Conservation (phyloP, 345 rosid genomes). For the Sisymbrium altissimum region DNA sequence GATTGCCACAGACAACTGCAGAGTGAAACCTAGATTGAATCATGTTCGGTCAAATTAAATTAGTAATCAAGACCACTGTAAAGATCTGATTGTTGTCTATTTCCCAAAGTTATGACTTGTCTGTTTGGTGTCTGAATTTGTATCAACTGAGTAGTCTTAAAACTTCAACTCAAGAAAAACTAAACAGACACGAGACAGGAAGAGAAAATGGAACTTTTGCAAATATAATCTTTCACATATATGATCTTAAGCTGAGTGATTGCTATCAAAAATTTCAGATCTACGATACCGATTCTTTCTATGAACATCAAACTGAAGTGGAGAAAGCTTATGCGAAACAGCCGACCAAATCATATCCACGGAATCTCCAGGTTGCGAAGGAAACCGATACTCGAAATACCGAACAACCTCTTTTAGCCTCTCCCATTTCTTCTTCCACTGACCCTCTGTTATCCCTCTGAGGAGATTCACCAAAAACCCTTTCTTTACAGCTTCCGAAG, state of each 20-base stretch:
- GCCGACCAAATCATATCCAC: constrained; percentile 92
- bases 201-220: background rate
- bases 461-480: constrained; percentile 66
- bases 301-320: constrained; percentile 43
- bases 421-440: constrained; percentile 77
- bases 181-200: background rate
- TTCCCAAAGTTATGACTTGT: background rate
- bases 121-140: background rate
- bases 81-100: background rate
- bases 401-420: constrained; percentile 54
- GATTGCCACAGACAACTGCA: background rate
- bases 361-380: constrained; percentile 72
- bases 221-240: background rate
- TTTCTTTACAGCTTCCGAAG: constrained; percentile 67
- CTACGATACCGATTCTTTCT: constrained; percentile 54
- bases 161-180: background rate
- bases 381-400: constrained; percentile 65
- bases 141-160: background rate
- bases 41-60: background rate
- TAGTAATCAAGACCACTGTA: background rate
- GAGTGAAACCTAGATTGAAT: background rate
- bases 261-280: constrained; percentile 31
- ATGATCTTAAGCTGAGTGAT: background rate
- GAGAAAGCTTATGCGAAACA: constrained; percentile 53
- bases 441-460: constrained; percentile 46